A percentile compares a stretch with the other conserved stretches of the same genome.
These are phyloP conservation scores for Pichia thaimueangensis DNA, from an alignment of 805 yeast species.

Conservation along the genomic window DNA sequence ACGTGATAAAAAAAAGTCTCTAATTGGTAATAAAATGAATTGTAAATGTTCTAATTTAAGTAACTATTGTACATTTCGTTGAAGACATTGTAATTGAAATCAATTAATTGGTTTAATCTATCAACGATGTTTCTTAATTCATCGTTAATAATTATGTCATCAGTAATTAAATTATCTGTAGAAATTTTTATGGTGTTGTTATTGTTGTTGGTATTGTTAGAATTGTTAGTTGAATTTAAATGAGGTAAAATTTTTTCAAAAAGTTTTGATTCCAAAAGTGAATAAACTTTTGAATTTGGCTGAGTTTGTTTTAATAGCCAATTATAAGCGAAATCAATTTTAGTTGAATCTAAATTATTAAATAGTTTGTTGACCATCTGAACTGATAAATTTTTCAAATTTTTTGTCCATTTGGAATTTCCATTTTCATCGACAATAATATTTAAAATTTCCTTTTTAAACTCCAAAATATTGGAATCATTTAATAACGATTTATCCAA, in stretches of 20 bases:
- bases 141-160: constrained; percentile 30
- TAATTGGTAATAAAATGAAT: no score
- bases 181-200: background rate
- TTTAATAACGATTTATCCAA: constrained; percentile 30
- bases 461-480: constrained; percentile 32
- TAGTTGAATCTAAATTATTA: constrained; percentile 30
- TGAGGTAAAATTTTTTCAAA: constrained; percentile 19
- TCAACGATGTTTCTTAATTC: constrained; percentile 55
- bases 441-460: constrained; percentile 68
- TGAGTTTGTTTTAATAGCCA: constrained; percentile 86
- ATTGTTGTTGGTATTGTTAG: background rate
- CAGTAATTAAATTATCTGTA: constrained; percentile 12
- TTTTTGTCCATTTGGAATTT: constrained; percentile 85
- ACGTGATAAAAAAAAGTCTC: no score
- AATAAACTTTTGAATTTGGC: constrained; percentile 72
- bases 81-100: constrained; percentile 81
- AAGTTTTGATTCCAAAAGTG: constrained; percentile 60
- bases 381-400: constrained; percentile 63
- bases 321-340: constrained; percentile 57
- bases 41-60: background rate
- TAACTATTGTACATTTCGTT: constrained; percentile 49
- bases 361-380: constrained; percentile 46
- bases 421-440: constrained; percentile 83
- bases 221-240: background rate
- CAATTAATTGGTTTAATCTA: constrained; percentile 58